Percentiles rank a stretch among this genome's conserved stretches.
Conservation (phyloP, 441 rosid species). For the Pelargonium australe region DNA sequence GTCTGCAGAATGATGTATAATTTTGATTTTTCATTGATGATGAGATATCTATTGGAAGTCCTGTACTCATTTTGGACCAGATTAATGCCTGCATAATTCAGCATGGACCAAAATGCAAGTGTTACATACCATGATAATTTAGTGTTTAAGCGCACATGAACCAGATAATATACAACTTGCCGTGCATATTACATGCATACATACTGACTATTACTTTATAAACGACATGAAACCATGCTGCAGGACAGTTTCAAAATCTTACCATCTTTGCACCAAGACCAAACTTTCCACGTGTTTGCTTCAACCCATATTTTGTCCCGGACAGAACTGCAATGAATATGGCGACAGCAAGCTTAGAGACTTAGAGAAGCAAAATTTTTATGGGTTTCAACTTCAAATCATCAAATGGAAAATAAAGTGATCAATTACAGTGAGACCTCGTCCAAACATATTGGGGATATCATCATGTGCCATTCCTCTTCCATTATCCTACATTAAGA, state of each 20-base stretch:
- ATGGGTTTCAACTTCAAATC: not conserved
- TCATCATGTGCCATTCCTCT: slow-evolving; percentile 99
- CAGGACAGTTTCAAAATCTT: slow-evolving; percentile 16
- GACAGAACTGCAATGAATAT: slow-evolving; percentile 63
- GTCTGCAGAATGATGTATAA: slow-evolving; percentile 75
- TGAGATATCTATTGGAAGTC: slow-evolving; percentile 89
- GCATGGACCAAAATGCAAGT: slow-evolving; percentile 3
- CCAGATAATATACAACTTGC: not conserved
- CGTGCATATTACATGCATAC: not conserved
- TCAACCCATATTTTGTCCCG: slow-evolving; percentile 96
- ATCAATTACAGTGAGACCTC: slow-evolving; percentile 47
- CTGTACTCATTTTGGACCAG: slow-evolving; percentile 99
- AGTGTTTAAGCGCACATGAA: slow-evolving; percentile 11
- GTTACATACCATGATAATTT: slow-evolving; percentile 7
- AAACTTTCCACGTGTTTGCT: slow-evolving; percentile 98
- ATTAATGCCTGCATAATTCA: slow-evolving; percentile 71
- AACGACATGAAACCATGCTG: slow-evolving; percentile 5
- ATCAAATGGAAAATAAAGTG: slow-evolving; percentile 18
- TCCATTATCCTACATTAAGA: slow-evolving; percentile 75
- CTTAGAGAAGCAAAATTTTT: not conserved
- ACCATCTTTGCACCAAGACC: slow-evolving; percentile 99
- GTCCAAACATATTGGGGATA: slow-evolving; percentile 97
- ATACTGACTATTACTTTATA: slow-evolving; percentile 8
- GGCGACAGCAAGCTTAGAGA: slow-evolving; percentile 16
- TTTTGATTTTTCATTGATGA: slow-evolving; percentile 85